Conservation (phyloP, 1,284 basidiomycete genomes). For the Hemileia vastatrix region DNA sequence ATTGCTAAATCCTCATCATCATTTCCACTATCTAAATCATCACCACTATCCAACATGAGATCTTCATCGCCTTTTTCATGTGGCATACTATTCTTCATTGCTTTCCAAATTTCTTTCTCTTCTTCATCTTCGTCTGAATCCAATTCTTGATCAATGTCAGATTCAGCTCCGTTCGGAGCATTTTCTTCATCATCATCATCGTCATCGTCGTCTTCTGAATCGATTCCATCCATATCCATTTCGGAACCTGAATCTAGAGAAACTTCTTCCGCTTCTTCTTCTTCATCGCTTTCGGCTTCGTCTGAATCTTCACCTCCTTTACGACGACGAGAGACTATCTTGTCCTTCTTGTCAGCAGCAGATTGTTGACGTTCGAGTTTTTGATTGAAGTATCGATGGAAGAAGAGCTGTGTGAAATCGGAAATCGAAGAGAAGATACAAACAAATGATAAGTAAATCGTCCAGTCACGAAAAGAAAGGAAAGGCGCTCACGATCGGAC, state of each 20-base stretch:
- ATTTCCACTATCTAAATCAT: constrained; percentile 26
- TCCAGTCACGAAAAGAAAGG: constrained; percentile 44
- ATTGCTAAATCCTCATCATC: constrained; percentile 30
- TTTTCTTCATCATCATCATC: constrained; percentile 25
- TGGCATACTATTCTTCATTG: constrained; percentile 46
- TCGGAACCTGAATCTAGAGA: not conserved
- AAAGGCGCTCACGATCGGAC: constrained; percentile 3
- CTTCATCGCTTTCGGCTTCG: constrained; percentile 31
- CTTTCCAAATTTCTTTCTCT: constrained; percentile 46
- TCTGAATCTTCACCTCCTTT: constrained; percentile 13
- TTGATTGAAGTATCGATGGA: constrained; percentile 49
- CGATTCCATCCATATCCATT: constrained; percentile 42
- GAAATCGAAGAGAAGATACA: not conserved
- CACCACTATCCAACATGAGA: constrained; percentile 14
- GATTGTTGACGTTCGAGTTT: constrained; percentile 22
- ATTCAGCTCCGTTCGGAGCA: constrained; percentile 26
- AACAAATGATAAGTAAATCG: constrained; percentile 58
- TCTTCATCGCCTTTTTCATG: constrained; percentile 27
- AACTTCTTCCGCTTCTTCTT: constrained; percentile 36
- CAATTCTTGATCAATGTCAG: constrained; percentile 33
- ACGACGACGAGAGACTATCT: not conserved
- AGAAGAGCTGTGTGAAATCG: constrained; percentile 42
- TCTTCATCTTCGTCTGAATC: constrained; percentile 11
- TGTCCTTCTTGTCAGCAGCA: not conserved
- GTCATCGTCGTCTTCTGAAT: constrained; percentile 28